These are phyloP conservation scores for Backusella morwellensis DNA, from an alignment of 192 early-diverging fungal genomes.

Conservation along the genomic window DNA sequence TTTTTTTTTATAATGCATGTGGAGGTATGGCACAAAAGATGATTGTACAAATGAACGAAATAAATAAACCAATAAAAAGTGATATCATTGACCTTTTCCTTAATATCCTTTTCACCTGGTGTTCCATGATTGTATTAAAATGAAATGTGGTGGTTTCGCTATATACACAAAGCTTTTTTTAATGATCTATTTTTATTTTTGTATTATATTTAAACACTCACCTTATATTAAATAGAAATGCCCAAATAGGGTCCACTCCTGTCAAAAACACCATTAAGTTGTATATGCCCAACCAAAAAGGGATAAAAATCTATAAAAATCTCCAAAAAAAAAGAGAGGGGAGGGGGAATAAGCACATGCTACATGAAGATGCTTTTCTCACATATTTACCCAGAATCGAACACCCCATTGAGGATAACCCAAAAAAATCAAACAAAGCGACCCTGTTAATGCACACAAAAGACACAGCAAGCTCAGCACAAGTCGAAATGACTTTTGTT, in stretches of 20 bases:
- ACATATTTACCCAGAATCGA: constrained; percentile 49
- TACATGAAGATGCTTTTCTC: background rate
- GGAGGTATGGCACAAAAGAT: constrained; percentile 28
- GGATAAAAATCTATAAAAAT: constrained; percentile 22
- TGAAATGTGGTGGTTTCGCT: constrained; percentile 36
- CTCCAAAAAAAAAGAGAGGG: background rate
- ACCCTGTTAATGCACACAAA: constrained; percentile 49
- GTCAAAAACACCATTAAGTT: constrained; percentile 37
- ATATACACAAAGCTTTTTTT: background rate
- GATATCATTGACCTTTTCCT: constrained; percentile 25
- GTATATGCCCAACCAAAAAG: constrained; percentile 36
- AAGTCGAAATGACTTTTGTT: constrained; percentile 43
- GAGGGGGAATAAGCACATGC: background rate
- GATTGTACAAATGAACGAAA: background rate
- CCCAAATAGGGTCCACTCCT: constrained; percentile 40
- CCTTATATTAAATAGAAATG: constrained; percentile 34
- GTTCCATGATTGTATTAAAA: constrained; percentile 31
- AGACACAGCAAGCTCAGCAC: constrained; percentile 44
- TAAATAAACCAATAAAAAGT: constrained; percentile 11
- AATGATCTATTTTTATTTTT: background rate
- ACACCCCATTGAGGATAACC: constrained; percentile 38
- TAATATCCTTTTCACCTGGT: constrained; percentile 24
- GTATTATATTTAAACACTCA: background rate
- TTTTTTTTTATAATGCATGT: constrained; percentile 18
- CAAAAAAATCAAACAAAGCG: constrained; percentile 52